Conservation (phyloP, 2,329 filamentous ascomycete species). For the Apiospora malaysiana region DNA sequence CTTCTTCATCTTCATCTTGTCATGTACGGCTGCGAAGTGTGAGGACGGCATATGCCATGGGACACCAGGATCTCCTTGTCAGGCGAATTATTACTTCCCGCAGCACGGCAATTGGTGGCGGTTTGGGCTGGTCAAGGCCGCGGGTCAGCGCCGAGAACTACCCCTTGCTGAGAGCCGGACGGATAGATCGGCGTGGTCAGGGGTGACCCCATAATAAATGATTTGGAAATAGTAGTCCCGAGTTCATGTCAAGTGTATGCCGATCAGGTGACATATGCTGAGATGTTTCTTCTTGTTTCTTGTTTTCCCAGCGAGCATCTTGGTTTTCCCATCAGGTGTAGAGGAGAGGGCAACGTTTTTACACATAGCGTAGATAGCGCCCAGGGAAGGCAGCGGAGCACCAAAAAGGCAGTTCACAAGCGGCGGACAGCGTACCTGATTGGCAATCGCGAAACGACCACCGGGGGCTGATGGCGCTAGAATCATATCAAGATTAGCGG, state of each 20-base stretch:
- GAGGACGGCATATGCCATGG: constrained; percentile 33
- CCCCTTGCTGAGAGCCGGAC: constrained; percentile 27
- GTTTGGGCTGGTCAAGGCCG: constrained; percentile 31
- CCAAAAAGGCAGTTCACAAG: not conserved
- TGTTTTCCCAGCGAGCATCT: not conserved
- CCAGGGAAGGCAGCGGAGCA: not conserved
- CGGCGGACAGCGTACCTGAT: not conserved
- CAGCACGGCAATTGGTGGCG: constrained; percentile 43
- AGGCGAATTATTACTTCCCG: constrained; percentile 39
- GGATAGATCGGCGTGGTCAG: constrained; percentile 1
- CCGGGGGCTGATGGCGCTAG: not conserved
- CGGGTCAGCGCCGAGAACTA: constrained; percentile 29
- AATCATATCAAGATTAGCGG: constrained; percentile 2
- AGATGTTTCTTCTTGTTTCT: not conserved
- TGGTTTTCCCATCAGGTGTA: not conserved
- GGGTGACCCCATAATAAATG: not conserved
- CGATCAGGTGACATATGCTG: not conserved
- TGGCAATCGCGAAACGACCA: not conserved
- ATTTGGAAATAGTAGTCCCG: constrained; percentile 11
- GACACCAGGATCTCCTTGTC: constrained; percentile 34
- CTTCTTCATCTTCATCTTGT: constrained; percentile 33
- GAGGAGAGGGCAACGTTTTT: not conserved
- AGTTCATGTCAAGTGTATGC: not conserved
- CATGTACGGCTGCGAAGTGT: constrained; percentile 25
- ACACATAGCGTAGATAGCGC: not conserved